Percentiles rank a stretch among this genome's conserved stretches.
phyloP scores from a whole-genome alignment of 1,284 basidiomycete genomes.

The Cerioporus squamosus region DNA sequence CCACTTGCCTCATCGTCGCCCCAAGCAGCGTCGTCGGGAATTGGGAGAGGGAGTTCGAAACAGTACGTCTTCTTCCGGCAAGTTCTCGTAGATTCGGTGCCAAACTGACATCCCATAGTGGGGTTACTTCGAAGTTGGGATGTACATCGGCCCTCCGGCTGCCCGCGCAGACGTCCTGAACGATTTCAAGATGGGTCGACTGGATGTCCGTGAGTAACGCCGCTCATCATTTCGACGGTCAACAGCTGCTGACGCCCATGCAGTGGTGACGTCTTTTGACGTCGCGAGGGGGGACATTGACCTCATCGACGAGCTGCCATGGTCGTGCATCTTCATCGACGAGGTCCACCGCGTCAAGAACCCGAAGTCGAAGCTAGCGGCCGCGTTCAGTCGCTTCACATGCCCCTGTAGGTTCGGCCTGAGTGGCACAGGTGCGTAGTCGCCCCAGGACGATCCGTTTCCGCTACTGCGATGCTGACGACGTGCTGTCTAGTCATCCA shows the following conservation, averaged over 20 bases:
- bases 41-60: constrained; percentile 83
- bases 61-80: constrained; percentile 45
- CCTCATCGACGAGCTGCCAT: constrained; percentile 63
- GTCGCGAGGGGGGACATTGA: constrained; percentile 70
- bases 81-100: background rate
- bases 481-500: constrained; percentile 71
- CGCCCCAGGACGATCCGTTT: background rate
- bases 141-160: constrained; percentile 57
- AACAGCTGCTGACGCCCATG: background rate
- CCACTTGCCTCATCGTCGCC: constrained; percentile 82
- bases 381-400: constrained; percentile 65
- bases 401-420: constrained; percentile 75
- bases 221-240: too few relatives aligned
- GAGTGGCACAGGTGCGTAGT: constrained; percentile 54
- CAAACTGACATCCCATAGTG: constrained; percentile 47
- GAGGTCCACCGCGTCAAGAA: constrained; percentile 88
- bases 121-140: constrained; percentile 81
- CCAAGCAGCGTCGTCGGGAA: constrained; percentile 80
- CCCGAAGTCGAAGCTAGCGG: constrained; percentile 60
- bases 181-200: constrained; percentile 74
- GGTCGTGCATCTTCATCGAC: constrained; percentile 78
- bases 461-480: background rate
- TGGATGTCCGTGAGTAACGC: constrained; percentile 75
- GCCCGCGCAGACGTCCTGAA: constrained; percentile 58
- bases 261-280: constrained; percentile 77